Evolutionary conservation across 106 monocot genomes (phyloP).

Genomic region (Allium fistulosum): DNA sequence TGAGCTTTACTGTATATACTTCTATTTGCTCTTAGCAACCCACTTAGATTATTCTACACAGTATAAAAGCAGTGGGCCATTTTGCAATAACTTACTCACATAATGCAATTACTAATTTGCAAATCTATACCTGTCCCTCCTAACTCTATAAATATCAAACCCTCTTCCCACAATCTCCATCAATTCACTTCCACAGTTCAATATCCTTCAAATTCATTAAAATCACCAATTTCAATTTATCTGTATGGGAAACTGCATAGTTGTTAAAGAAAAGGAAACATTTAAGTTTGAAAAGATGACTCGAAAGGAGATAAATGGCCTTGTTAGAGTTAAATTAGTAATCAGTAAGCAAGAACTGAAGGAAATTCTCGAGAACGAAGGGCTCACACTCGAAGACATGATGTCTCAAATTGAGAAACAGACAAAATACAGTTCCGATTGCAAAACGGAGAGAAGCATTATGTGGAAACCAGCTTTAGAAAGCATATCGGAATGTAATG

Average conservation of each 20-base stretch:
- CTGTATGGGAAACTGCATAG: slow-evolving; percentile 53
- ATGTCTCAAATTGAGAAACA: slow-evolving; percentile 7
- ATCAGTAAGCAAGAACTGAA: slow-evolving; percentile 39
- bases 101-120: too few species aligned
- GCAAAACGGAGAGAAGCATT: neutral
- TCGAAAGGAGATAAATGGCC: neutral
- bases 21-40: too few species aligned
- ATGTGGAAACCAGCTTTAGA: slow-evolving; percentile 53
- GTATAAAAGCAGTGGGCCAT: too few species aligned
- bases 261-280: slow-evolving; percentile 10
- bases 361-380: slow-evolving; percentile 25
- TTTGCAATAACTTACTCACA: too few species aligned
- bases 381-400: slow-evolving; percentile 18
- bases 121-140: too few species aligned
- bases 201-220: too few species aligned
- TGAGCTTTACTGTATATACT: too few species aligned
- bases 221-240: neutral
- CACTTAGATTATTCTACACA: too few species aligned
- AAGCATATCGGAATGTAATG: slow-evolving; percentile 51
- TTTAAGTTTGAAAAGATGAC: neutral
- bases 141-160: too few species aligned
- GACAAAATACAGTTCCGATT: neutral
- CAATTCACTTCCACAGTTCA: too few species aligned
- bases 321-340: slow-evolving; percentile 31
- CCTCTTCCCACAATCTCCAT: too few species aligned